Evolutionary conservation across 2,329 filamentous ascomycete genomes (phyloP).

Genomic region (Clathrospora elynae): DNA sequence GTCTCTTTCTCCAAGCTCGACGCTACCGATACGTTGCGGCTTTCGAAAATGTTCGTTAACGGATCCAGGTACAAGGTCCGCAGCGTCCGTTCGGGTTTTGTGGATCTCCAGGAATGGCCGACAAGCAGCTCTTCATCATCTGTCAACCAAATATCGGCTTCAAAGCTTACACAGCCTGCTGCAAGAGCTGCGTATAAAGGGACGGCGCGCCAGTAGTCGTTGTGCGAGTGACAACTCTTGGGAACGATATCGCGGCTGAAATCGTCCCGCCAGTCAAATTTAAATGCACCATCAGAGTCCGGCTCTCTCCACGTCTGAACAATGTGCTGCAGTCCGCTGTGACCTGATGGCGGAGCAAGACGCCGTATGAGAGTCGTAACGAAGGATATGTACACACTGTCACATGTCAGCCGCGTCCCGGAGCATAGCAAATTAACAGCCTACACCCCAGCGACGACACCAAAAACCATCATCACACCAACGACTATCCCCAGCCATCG

Average conservation of each 20-base stretch:
- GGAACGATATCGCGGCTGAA: conserved; percentile 48
- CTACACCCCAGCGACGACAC: conserved; percentile 28
- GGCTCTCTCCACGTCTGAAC: conserved; percentile 36
- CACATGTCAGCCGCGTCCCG: conserved; percentile 8
- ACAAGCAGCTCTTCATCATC: conserved; percentile 37
- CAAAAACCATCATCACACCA: conserved; percentile 19
- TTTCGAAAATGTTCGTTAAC: conserved; percentile 52
- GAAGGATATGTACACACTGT: conserved; percentile 33
- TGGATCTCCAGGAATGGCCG: conserved; percentile 31
- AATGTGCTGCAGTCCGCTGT: conserved; percentile 34
- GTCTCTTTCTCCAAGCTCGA: conserved; percentile 21
- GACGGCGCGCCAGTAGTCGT: conserved; percentile 51
- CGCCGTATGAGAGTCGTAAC: conserved; percentile 27
- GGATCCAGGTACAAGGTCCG: conserved; percentile 33
- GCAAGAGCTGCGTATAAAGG: conserved; percentile 49
- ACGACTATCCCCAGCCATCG: conserved; percentile 13
- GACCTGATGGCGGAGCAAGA: conserved; percentile 23
- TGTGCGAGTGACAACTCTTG: conserved; percentile 50
- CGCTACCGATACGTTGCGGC: conserved; percentile 31
- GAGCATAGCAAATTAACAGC: not conserved
- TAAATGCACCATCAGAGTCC: conserved; percentile 19
- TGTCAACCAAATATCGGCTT: conserved; percentile 42
- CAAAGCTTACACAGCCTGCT: conserved; percentile 45
- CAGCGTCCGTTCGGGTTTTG: conserved; percentile 29
- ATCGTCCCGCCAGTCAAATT: conserved; percentile 43